Percentiles rank a stretch among this genome's conserved stretches.
These are phyloP conservation scores for Dioszegia hungarica DNA, from an alignment of 768 basidiomycete genomes.

Conservation along the genomic window DNA sequence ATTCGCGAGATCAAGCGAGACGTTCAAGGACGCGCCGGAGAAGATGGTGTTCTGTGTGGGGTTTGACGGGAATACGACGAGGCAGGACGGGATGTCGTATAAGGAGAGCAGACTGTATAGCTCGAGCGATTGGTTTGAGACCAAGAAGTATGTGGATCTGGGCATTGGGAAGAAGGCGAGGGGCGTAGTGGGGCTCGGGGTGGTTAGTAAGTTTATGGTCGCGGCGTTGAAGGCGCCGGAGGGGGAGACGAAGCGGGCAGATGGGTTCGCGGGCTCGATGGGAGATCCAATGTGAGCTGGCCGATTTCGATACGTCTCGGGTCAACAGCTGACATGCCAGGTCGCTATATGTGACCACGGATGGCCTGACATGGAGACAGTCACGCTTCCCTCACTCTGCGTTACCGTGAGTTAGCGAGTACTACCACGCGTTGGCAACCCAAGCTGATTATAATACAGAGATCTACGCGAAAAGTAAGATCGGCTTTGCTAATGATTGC, in stretches of 20 bases:
- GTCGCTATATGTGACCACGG: conserved; percentile 72
- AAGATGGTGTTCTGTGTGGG: conserved; percentile 87
- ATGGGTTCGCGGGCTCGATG: conserved; percentile 5
- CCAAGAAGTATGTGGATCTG: conserved; percentile 70
- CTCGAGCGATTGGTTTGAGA: conserved; percentile 75
- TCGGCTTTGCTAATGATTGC: not conserved
- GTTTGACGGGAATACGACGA: conserved; percentile 58
- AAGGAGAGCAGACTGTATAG: conserved; percentile 67
- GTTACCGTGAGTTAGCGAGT: conserved; percentile 26
- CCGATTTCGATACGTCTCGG: conserved; percentile 53
- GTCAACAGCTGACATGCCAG: not conserved
- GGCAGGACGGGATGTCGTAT: conserved; percentile 50
- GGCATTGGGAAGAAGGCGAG: conserved; percentile 75
- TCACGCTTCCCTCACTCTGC: conserved; percentile 79
- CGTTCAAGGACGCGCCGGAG: conserved; percentile 69
- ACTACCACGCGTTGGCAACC: not conserved
- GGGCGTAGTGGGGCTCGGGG: conserved; percentile 88
- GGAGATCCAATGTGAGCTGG: conserved; percentile 43
- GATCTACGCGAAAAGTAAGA: conserved; percentile 40
- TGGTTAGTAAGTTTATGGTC: conserved; percentile 86
- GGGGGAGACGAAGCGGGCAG: conserved; percentile 41
- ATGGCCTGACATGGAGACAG: conserved; percentile 77
- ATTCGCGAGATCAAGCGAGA: conserved; percentile 80
- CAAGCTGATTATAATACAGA: not conserved
- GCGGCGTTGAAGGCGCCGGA: conserved; percentile 75